Base-by-base conservation (phyloP, 2,329 filamentous ascomycete genomes). In the Leptographium flavum region DNA sequence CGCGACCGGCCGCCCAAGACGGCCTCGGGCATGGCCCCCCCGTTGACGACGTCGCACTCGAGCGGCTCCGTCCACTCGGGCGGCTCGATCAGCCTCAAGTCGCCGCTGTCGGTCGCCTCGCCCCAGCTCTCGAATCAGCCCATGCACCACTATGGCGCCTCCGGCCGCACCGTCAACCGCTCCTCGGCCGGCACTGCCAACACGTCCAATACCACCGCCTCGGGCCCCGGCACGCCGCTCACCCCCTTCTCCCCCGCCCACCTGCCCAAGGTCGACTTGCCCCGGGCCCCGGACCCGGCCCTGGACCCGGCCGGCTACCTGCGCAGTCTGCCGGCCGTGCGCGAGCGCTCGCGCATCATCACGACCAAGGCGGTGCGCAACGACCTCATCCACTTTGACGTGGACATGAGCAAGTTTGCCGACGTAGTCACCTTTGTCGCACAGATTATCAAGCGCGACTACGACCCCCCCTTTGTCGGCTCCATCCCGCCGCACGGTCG, bases 281-380 rank as follows among this genome's bases (percentile, higher is more conserved):
- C 90, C 42, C 81, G 79, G 57, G 79, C 87, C 15, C 88, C 90
- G 25, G 88, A 96, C 63, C 88, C 90, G 56, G 74, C 81, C 50
- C 71, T 90, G 54, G 87, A 96, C 60, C 88, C 90, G 19, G 86
- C 83, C 22, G 88, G 81, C 49, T 96, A 96, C 63, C 74, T 98
- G 56, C 79, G 85, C 59, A 95, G 87, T 65, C 77, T 96, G 57
- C 79, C 86, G 56, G 79, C 92, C 25, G 87, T 98, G 23, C 75
- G 92, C 50, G 87, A 95, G 56, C 70, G 87, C 51, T 82, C 76
- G 58, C 75, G 68, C 55, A 66, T 90, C 52, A 71, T 94, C 43
- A 72, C 85, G 49, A 75, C 84, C 51, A 88, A 83, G 67, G 86
- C 87, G 10, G 71, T 83, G 56, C 72, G 70, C 52, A 86, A 94